Base-by-base conservation (phyloP, 2,329 filamentous ascomycete species). In the Apiospora marii region DNA sequence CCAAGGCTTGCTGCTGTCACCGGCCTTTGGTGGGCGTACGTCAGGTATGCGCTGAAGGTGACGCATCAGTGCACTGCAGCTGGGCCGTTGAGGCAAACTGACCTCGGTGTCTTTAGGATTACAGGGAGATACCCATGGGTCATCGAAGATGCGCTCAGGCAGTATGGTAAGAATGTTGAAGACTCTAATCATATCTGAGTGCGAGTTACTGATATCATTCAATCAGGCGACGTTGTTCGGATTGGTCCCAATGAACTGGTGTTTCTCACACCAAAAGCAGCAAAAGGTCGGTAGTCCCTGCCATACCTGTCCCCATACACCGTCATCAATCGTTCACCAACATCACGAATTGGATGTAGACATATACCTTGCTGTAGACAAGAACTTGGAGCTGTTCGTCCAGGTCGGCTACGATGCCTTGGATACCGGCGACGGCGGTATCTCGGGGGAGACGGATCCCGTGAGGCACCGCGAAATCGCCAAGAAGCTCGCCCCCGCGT, bases 1-100 rank as follows among this genome's bases (percentile, higher is more conserved):
- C 78, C 75, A 8, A 75, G 74, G 37, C n/a, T 74, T 24, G 72
- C 74, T 1, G 77, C 77, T 0, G 16, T 76, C 3, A 74, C 74
- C 1, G 69, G 73, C 13, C 70, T 73, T 53, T 75, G 75, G 44
- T 75, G 77, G 51, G 76, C 53, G 1, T 71, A 24, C 74, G 69
- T 64, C 73, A 74, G 61, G 67, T 74, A 69, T 27, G 71, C 53
- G 48, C 67, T 72, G 7, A 10, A 1, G 10, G 37, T 7, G 10
- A 1, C 24, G 2, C 0, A 5, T 30, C n/a, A 27, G 10, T 51
- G n/a, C 5, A 48, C 13, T 30, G 6, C 13, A 16, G 7, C 51
- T 7, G 12, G 49, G 24, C 13, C 13, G 24, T 27, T 8, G 24
- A 13, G 4, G 51, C 51, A 13, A 30, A 0, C 51, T 53, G 24